Conservation (phyloP, 108 stramenopile genomes). For the Discostella pseudostelligera region DNA sequence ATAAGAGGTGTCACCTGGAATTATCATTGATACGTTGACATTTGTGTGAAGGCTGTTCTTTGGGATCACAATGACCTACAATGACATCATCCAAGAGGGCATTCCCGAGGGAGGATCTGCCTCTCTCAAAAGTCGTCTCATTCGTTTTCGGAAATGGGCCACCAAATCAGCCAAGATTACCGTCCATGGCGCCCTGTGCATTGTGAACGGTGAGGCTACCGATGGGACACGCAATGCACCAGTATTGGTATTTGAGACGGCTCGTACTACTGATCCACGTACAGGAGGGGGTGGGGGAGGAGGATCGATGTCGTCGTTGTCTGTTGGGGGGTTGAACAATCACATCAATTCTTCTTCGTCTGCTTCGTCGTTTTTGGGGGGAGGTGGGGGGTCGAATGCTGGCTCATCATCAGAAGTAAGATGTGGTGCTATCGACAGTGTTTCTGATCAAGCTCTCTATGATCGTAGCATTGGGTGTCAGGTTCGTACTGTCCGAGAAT, state of each 20-base stretch:
- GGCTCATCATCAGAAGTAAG: slow-evolving; percentile 33
- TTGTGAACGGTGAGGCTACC: slow-evolving; percentile 87
- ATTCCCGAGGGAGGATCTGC: slow-evolving; percentile 45
- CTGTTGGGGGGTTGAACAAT: slow-evolving; percentile 3
- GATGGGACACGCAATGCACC: slow-evolving; percentile 88
- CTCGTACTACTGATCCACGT: not conserved
- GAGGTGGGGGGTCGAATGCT: slow-evolving; percentile 3
- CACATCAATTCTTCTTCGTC: slow-evolving; percentile 11
- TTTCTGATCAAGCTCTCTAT: slow-evolving; percentile 67
- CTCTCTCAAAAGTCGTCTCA: slow-evolving; percentile 63
- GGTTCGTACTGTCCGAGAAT: slow-evolving; percentile 65
- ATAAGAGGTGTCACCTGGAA: too few relatives aligned
- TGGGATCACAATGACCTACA: slow-evolving; percentile 28
- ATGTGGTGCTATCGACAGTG: slow-evolving; percentile 70
- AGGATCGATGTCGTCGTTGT: slow-evolving; percentile 10
- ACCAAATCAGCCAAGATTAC: slow-evolving; percentile 59
- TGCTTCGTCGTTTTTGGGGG: slow-evolving; percentile 6
- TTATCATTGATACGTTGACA: too few relatives aligned
- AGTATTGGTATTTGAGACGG: slow-evolving; percentile 55
- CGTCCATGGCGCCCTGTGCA: slow-evolving; percentile 71
- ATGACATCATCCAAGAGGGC: slow-evolving; percentile 35
- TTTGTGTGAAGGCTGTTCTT: too few relatives aligned
- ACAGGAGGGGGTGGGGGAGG: not conserved
- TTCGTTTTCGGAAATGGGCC: slow-evolving; percentile 77
- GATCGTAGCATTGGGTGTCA: slow-evolving; percentile 88